Conservation (phyloP, 1,284 basidiomycete genomes). For the Sporisorium sorghi region DNA sequence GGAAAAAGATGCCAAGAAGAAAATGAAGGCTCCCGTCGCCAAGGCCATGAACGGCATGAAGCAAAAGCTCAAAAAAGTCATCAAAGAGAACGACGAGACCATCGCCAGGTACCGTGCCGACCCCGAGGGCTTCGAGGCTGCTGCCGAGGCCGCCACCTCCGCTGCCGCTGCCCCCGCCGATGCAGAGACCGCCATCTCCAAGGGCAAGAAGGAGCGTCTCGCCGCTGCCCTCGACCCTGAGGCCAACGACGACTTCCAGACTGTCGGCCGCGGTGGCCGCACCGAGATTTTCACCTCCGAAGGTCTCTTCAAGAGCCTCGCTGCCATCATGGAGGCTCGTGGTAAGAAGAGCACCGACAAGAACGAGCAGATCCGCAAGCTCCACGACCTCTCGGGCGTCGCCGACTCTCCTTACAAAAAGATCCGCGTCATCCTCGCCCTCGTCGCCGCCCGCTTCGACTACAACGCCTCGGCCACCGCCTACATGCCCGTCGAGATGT, state of each 20-base stretch:
- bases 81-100: constrained; percentile 88
- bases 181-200: constrained; percentile 71
- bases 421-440: constrained; percentile 91
- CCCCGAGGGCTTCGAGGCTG: constrained; percentile 82
- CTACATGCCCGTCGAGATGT: constrained; percentile 91
- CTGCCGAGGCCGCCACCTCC: constrained; percentile 70
- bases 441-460: constrained; percentile 95
- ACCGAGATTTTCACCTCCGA: constrained; percentile 86
- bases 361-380: constrained; percentile 89
- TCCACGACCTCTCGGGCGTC: constrained; percentile 88
- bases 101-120: constrained; percentile 80
- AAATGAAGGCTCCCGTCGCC: constrained; percentile 94
- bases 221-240: constrained; percentile 68
- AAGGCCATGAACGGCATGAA: constrained; percentile 96
- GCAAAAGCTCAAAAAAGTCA: constrained; percentile 92
- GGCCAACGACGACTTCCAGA: constrained; percentile 82
- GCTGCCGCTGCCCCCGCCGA: constrained; percentile 73
- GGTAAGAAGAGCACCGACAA: constrained; percentile 98
- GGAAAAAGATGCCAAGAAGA: constrained; percentile 83
- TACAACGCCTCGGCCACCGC: constrained; percentile 88
- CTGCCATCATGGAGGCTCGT: constrained; percentile 90
- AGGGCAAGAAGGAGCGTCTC: constrained; percentile 72
- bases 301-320: constrained; percentile 90
- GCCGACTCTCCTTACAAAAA: constrained; percentile 85
- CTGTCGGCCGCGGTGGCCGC: constrained; percentile 91